Base-by-base conservation (phyloP, 2,329 filamentous ascomycete species). In the Juglanconis oblonga region DNA sequence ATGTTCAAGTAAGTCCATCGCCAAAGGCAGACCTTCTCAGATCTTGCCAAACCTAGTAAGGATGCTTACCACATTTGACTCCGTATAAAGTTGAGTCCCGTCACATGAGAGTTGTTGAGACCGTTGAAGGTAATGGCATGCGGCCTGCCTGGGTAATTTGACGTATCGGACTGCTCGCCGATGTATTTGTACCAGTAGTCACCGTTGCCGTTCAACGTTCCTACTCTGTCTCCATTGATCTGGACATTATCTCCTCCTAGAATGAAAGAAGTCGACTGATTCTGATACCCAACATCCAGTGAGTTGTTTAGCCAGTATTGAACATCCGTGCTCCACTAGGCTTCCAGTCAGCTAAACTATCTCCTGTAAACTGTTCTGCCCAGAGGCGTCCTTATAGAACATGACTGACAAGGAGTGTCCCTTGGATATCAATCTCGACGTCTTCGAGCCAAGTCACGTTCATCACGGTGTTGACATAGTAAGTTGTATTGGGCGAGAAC, bases 161-260 rank as follows among this genome's bases (percentile, higher is more conserved):
- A 73, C 5, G 64, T 65, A 10, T 74, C 63, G 3, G 49, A 31
- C 45, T 68, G 65, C 49, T 59, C 68, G 17, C 71, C 64, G 52
- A 74, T 72, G 64, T 72, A 77, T 42, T 77, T 69, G 62, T 83
- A 83, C 81, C 81, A 84, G 3, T 74, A 72, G 55, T 83, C 76
- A 0, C 81, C 81, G 62, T 83, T 82, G 3, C 81, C 81, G 62
- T 82, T 71, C 3, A 83, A 69, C 6, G 76, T 80, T 1, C 80
- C 81, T 9, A 71, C 69, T 2, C 78, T 79, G 58, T 76, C 67
- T 10, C 79, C 79, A 10, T 76, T 68, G 33, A 81, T 71, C 10
- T 70, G 70, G 17, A 84, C 69, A 36, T 79, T 76, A 3, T 77
- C 72, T 0, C 81, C 81, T 1, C 79, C 78, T 24, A 81, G 68